Evolutionary conservation across 2,329 filamentous ascomycete species (phyloP), one percentile per base, ranked within the genome.

Genomic region (Cladosporium sp.): DNA sequence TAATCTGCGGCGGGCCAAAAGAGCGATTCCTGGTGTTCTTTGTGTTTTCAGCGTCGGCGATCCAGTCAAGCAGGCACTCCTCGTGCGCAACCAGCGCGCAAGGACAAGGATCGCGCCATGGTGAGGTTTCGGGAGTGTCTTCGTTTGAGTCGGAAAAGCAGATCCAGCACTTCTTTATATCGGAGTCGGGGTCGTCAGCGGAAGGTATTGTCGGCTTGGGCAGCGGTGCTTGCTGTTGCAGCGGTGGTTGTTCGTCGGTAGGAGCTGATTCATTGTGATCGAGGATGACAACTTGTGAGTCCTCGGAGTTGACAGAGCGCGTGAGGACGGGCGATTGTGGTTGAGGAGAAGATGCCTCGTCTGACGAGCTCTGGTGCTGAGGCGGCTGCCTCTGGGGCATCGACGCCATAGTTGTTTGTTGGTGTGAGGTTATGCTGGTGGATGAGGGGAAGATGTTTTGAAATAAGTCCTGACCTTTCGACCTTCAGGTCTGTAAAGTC

Each of bases 21-120:
- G 75, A 85, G 78, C 67, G 78, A 71, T 81, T 78, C 70, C 81
- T 80, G 68, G 81, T 74, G 21, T 85, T 79, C 44, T 81, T 84
- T 1, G 86, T 86, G 26, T 85, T 82, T 79, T 97, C 93, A 75
- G 92, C 87, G 75, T 97, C 92, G n/a, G 92, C 90, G 21, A 98
- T 90, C 93, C 93, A 99, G 73, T 92, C 90, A 47, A 98, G 84
- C 70, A 98, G 85, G 76, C 93, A 97, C 67, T 88, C 86, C 77
- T 98, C 93, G 77, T 99, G 95, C 1, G 93, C 95, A 65, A 92
- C 91, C 47, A 99, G 84, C 14, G 92, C 93, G 79, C 95, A 99
- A 0, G 90, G 90, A 76, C 95, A 99, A 1, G 95, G 93, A 64
- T 90, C 91, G 54, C 92, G 88, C 94, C 95, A 99, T 71, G 85